phyloP scores from a whole-genome alignment of 257 asterid species.

The Salvia rosmarinus region DNA sequence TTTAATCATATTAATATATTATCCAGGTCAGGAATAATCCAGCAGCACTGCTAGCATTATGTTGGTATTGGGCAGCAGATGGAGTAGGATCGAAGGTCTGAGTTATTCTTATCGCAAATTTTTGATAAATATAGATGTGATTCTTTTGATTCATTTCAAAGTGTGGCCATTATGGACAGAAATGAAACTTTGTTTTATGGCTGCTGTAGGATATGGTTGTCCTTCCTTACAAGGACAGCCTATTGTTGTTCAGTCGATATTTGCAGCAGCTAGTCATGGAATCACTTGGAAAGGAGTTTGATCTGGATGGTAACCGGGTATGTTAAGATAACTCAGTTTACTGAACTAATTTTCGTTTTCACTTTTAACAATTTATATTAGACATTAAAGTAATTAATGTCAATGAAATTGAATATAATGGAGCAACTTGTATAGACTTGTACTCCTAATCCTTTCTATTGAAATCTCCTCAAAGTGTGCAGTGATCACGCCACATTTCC shows the following conservation, averaged over 20 bases:
- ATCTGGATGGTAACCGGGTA: slow-evolving; percentile 95
- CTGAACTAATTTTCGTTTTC: not conserved
- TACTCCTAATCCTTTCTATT: slow-evolving; percentile 1
- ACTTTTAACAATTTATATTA: not conserved
- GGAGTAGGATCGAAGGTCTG: slow-evolving; percentile 95
- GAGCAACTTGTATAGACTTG: slow-evolving; percentile 12
- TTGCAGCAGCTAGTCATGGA: slow-evolving; percentile 99
- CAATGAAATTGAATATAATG: not conserved
- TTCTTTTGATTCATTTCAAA: slow-evolving; percentile 12
- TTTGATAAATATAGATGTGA: slow-evolving; percentile 9
- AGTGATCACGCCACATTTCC: not conserved
- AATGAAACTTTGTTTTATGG: slow-evolving; percentile 20
- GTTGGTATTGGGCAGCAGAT: slow-evolving; percentile 98
- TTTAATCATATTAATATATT: slow-evolving; percentile 11
- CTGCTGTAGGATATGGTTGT: slow-evolving; percentile 96
- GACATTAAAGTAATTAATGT: not conserved
- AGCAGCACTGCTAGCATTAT: slow-evolving; percentile 89
- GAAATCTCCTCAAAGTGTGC: not conserved
- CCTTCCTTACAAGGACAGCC: slow-evolving; percentile 98
- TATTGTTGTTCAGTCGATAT: slow-evolving; percentile 89
- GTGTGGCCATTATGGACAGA: not conserved
- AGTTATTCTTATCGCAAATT: slow-evolving; percentile 31
- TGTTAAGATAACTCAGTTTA: slow-evolving; percentile 30
- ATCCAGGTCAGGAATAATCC: slow-evolving; percentile 85
- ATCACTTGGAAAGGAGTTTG: slow-evolving; percentile 98